Evolutionary conservation across 108 stramenopile species (phyloP).

Genomic region (Schizochytrium sp.): DNA sequence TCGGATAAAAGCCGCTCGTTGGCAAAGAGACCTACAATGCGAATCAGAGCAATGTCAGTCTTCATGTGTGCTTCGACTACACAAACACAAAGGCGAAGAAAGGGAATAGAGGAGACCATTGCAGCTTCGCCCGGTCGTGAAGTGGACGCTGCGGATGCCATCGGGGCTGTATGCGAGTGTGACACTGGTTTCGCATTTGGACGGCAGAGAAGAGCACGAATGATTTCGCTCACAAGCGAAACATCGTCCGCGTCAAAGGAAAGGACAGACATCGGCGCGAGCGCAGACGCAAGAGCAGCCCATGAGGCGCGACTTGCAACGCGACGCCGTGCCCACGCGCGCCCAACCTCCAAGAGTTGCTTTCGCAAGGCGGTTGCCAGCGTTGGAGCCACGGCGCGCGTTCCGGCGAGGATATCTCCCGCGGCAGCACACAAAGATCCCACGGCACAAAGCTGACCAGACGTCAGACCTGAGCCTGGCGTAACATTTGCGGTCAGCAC

Average conservation of each 20-base stretch:
- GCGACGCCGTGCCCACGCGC: background rate
- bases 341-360: background rate
- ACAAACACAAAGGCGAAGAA: background rate
- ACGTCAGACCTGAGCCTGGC: background rate
- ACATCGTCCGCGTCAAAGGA: background rate
- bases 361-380: background rate
- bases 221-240: background rate
- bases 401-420: background rate
- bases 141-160: background rate
- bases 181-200: background rate
- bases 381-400: background rate
- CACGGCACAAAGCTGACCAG: background rate
- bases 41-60: background rate
- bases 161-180: too few relatives aligned
- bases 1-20: background rate
- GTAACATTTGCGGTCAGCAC: background rate
- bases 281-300: background rate
- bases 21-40: background rate
- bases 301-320: background rate
- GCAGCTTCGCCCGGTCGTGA: background rate
- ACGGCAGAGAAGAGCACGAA: background rate
- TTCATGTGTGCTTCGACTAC: background rate
- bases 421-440: background rate
- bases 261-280: background rate
- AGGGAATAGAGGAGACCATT: background rate